Evolutionary conservation across 768 basidiomycete genomes (phyloP).

Genomic region (Hygrocybe coccinea): DNA sequence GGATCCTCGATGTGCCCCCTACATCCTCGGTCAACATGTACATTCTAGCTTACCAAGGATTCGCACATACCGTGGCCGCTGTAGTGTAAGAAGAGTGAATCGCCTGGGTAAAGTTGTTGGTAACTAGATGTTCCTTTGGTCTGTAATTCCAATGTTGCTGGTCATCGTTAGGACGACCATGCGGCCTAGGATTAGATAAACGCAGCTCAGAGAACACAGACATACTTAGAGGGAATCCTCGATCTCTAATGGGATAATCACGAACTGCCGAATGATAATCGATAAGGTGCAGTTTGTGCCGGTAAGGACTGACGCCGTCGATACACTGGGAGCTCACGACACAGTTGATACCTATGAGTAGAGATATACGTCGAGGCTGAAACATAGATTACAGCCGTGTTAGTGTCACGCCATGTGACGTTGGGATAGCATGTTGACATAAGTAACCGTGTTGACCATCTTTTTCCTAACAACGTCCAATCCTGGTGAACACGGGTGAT

Average conservation of each 20-base stretch:
- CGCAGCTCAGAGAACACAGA: background rate
- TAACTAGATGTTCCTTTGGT: constrained; percentile 59
- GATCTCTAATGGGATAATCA: background rate
- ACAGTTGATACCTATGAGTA: constrained; percentile 71
- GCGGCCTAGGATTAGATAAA: background rate
- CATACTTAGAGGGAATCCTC: background rate
- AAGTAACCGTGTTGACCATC: no score
- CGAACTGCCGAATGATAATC: constrained; percentile 13
- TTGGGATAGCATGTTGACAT: no score
- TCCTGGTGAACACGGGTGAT: no score
- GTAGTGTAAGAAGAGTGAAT: constrained; percentile 73
- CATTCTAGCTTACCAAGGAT: background rate
- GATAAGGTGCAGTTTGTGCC: constrained; percentile 12
- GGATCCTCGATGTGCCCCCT: constrained; percentile 1
- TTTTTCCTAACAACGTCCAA: no score
- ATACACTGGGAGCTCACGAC: constrained; percentile 65
- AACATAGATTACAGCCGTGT: no score
- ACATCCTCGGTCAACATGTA: background rate
- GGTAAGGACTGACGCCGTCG: constrained; percentile 67
- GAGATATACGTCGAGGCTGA: background rate
- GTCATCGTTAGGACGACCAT: constrained; percentile 32
- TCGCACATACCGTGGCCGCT: background rate
- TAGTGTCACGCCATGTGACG: no score
- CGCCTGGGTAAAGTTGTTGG: constrained; percentile 59
- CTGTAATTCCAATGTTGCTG: constrained; percentile 58